A percentile compares a stretch with the other conserved stretches of the same genome.
These are phyloP conservation scores for Aspergillus sp. DNA, from an alignment of 2,329 filamentous ascomycete species.

Conservation along the genomic window DNA sequence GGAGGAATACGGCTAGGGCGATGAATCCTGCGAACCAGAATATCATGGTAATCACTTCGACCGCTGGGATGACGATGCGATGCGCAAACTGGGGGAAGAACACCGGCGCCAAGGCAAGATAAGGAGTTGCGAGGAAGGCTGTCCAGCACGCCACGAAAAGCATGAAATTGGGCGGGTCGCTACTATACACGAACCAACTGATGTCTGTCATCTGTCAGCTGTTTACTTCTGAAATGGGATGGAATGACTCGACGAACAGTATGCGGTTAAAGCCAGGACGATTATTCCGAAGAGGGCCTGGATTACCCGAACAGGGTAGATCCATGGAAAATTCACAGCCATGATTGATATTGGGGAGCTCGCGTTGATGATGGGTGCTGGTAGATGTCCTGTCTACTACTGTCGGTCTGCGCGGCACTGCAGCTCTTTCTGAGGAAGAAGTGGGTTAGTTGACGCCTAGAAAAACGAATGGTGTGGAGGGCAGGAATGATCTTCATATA, in stretches of 20 bases:
- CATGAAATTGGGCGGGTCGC: conserved; percentile 68
- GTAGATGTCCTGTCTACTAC: background rate
- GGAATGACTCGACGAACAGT: conserved; percentile 56
- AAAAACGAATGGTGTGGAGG: background rate
- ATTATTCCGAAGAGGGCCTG: conserved; percentile 71
- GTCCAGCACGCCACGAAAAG: conserved; percentile 80
- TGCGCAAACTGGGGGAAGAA: conserved; percentile 64
- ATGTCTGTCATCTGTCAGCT: conserved; percentile 52
- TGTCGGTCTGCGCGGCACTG: background rate
- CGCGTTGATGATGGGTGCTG: background rate
- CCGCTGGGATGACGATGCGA: conserved; percentile 64
- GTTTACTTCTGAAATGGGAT: background rate
- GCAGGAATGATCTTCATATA: background rate
- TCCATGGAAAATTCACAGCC: conserved; percentile 28
- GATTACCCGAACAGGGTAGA: conserved; percentile 61
- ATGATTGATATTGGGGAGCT: conserved; percentile 1
- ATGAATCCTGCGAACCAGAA: conserved; percentile 92
- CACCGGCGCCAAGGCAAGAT: conserved; percentile 68
- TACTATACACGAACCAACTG: conserved; percentile 39
- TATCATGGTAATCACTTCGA: conserved; percentile 73
- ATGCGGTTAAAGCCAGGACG: conserved; percentile 72
- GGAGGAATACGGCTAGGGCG: conserved; percentile 68
- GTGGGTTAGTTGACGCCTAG: background rate
- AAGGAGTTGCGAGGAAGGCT: conserved; percentile 65
- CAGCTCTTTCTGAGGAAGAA: background rate